Base-by-base conservation (phyloP, 2,329 filamentous ascomycete species). In the Botryotinia narcissicola region DNA sequence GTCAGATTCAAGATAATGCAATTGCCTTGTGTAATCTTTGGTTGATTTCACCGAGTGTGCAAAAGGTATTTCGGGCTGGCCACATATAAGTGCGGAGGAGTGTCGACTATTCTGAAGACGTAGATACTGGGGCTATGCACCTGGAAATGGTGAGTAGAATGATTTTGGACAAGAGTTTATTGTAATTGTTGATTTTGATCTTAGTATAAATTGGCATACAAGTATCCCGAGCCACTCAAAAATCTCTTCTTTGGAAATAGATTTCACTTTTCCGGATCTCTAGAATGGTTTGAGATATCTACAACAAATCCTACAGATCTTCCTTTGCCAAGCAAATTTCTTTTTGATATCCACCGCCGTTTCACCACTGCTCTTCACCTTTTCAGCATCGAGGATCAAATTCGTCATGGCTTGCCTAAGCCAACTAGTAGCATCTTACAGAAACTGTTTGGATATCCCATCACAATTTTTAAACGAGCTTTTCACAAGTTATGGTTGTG, bases 271-370 rank as follows among this genome's bases (percentile, higher is more conserved):
- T 66, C 29, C 9, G 42, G n/a, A 35, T 46, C 35, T 37, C 42
- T 20, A 51, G 18, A 32, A 18, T 25, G 29, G 18, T 66, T 66
- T 48, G 12, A 25, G 3, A 66, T 66, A 51, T 51, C 63, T 35
- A 66, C 29, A 10, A 66, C 44, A 40, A 51, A 66, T 37, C 63
- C 63, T 35, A 32, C 22, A 51, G 22, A n/a, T 8, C 20, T 66
- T 35, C 63, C 42, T 66, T 66, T 66, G 63, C 63, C 63, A 32
- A 66, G 44, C 29, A 18, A 51, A 14, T 66, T 66, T 37, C 42
- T 37, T 6, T 66, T 66, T 4, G 63, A 51, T 14, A 35, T 51
- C 32, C 44, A 66, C 44, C 44, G 63, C 44, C 63, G 29, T n/a
- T 66, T 66, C 29, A 48, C 29, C 16, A 22, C 40, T 48, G 44